Percentiles rank a stretch among this genome's conserved stretches.
Conservation (phyloP, 805 yeast species). For the Yarrowia keelungensis region DNA sequence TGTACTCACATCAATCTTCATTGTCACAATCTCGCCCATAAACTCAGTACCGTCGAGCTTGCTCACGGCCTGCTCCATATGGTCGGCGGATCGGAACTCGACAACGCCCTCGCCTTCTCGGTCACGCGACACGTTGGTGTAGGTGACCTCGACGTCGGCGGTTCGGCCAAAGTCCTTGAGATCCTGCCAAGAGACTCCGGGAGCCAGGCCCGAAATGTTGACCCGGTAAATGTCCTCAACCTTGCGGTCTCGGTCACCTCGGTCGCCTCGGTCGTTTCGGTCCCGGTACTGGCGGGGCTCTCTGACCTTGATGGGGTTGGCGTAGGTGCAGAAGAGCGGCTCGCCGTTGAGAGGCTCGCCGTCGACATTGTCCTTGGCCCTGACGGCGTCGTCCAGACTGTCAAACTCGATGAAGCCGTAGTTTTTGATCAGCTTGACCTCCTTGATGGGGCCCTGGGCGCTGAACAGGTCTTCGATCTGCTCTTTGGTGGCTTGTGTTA, state of each 20-base stretch:
- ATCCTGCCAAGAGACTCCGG: slow-evolving; percentile 58
- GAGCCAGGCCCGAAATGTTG: slow-evolving; percentile 45
- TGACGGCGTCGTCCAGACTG: slow-evolving; percentile 47
- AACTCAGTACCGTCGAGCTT: slow-evolving; percentile 74
- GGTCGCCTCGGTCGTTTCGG: slow-evolving; percentile 43
- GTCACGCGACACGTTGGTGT: slow-evolving; percentile 50
- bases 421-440: slow-evolving; percentile 61
- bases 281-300: slow-evolving; percentile 41
- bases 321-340: slow-evolving; percentile 48
- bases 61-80: slow-evolving; percentile 71
- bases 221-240: slow-evolving; percentile 43
- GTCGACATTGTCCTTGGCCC: slow-evolving; percentile 46
- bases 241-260: slow-evolving; percentile 41
- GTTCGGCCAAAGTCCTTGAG: slow-evolving; percentile 72
- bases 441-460: slow-evolving; percentile 60
- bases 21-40: slow-evolving; percentile 69
- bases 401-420: slow-evolving; percentile 50
- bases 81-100: slow-evolving; percentile 61
- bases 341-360: slow-evolving; percentile 50
- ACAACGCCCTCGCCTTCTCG: slow-evolving; percentile 51
- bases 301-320: slow-evolving; percentile 47
- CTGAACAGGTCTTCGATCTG: slow-evolving; percentile 58
- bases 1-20: slow-evolving; percentile 56
- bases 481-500: slow-evolving; percentile 39
- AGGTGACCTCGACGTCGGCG: slow-evolving; percentile 53